Conservation (phyloP, 331 rosid genomes). For the Acacia pycnantha region DNA sequence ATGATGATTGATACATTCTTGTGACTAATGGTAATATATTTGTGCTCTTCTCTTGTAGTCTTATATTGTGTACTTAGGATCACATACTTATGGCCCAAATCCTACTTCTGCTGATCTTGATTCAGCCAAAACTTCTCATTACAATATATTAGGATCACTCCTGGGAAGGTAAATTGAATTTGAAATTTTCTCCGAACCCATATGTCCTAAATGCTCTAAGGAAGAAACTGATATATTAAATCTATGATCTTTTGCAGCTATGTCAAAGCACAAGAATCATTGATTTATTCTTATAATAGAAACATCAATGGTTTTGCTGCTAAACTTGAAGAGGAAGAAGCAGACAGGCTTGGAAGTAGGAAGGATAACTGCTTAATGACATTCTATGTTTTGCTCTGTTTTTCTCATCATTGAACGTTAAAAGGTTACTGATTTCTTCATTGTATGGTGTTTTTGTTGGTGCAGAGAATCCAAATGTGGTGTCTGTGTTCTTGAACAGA, state of each 20-base stretch:
- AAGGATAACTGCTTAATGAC: neutral
- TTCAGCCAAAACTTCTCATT: neutral
- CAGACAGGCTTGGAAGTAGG: neutral
- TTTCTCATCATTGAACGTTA: neutral
- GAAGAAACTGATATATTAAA: neutral
- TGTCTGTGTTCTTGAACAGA: conserved; percentile 61
- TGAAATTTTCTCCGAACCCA: neutral
- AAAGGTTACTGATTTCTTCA: neutral
- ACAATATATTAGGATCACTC: conserved; percentile 8
- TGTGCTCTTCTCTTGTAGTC: neutral
- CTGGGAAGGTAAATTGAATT: conserved; percentile 7
- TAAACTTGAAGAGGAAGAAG: conserved; percentile 13
- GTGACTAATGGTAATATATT: neutral
- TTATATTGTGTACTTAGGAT: conserved; percentile 3
- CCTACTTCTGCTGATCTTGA: conserved; percentile 9
- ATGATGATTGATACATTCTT: neutral
- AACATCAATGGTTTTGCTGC: conserved; percentile 19
- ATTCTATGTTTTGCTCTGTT: neutral
- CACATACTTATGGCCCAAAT: conserved; percentile 5
- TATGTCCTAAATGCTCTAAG: neutral
- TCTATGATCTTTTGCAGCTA: neutral
- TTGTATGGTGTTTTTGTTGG: neutral
- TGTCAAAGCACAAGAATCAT: neutral
- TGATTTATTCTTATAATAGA: neutral
- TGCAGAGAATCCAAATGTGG: conserved; percentile 56